Percentiles rank a stretch among this genome's conserved stretches.
Evolutionary conservation across 106 monocot species (phyloP).

Genomic region (Gastrodia elata): DNA sequence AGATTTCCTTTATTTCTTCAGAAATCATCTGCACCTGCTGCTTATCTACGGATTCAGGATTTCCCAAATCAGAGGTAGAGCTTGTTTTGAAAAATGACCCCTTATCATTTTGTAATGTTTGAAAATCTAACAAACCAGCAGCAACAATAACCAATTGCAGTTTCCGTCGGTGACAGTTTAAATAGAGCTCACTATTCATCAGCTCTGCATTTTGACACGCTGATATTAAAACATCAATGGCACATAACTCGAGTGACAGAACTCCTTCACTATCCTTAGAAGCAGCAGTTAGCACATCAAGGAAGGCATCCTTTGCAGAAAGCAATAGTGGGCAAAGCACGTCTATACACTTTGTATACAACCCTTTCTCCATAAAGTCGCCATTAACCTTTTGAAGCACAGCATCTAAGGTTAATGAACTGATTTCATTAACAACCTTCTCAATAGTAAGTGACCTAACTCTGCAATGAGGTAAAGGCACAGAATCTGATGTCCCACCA

Average conservation of each 20-base stretch:
- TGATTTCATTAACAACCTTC: conserved; percentile 64
- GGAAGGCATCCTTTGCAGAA: conserved; percentile 43
- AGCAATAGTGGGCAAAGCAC: conserved; percentile 62
- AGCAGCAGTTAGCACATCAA: conserved; percentile 20
- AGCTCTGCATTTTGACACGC: conserved; percentile 72
- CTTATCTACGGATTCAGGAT: conserved; percentile 20
- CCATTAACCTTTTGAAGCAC: conserved; percentile 25
- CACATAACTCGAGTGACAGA: conserved; percentile 47
- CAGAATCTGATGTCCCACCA: conserved; percentile 20
- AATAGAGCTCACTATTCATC: conserved; percentile 42
- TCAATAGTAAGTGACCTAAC: conserved; percentile 47
- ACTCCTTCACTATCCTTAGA: conserved; percentile 32
- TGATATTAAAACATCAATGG: conserved; percentile 60
- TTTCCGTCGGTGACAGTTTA: conserved; percentile 55
- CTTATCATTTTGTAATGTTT: conserved; percentile 12
- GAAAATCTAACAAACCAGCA: conserved; percentile 49
- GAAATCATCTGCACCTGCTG: conserved; percentile 35
- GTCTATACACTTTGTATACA: conserved; percentile 51
- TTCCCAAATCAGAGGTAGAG: conserved; percentile 28
- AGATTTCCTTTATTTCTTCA: conserved; percentile 64
- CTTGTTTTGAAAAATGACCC: conserved; percentile 13
- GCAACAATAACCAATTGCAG: conserved; percentile 51
- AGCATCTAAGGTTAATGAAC: conserved; percentile 53
- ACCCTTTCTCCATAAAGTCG: conserved; percentile 60
- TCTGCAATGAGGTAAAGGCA: conserved; percentile 64